Evolutionary conservation across 1,284 basidiomycete species (phyloP).

Genomic region (Ganoderma multipileum): DNA sequence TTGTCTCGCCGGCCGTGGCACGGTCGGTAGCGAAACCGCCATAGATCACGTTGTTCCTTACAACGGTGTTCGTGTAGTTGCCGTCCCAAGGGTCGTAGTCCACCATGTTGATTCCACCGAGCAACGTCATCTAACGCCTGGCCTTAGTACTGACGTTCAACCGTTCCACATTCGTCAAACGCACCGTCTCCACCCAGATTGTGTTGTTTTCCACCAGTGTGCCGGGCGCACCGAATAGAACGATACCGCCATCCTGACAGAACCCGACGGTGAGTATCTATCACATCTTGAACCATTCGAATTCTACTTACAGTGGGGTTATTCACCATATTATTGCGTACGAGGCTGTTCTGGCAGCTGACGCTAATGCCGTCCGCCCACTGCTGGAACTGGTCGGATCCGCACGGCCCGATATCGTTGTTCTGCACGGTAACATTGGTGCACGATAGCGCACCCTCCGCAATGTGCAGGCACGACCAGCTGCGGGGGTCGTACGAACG

Average conservation of each 20-base stretch:
- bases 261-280: background rate
- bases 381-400: constrained; percentile 66
- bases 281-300: background rate
- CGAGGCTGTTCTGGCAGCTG: constrained; percentile 69
- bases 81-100: constrained; percentile 80
- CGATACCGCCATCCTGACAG: constrained; percentile 75
- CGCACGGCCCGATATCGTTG: constrained; percentile 83
- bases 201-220: constrained; percentile 79
- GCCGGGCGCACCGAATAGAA: constrained; percentile 84
- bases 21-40: constrained; percentile 69
- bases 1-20: constrained; percentile 45
- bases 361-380: constrained; percentile 91
- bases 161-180: constrained; percentile 27
- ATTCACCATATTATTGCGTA: constrained; percentile 77
- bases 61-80: constrained; percentile 71
- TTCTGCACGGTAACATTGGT: constrained; percentile 71
- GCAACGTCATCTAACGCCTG: constrained; percentile 60
- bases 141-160: constrained; percentile 4
- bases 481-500: constrained; percentile 73
- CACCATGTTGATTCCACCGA: constrained; percentile 86
- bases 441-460: constrained; percentile 73
- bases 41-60: constrained; percentile 73
- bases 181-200: constrained; percentile 72
- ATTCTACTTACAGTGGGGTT: constrained; percentile 58
- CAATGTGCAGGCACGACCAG: constrained; percentile 79